These are phyloP conservation scores for Flaveria linearis DNA, from an alignment of 129 eudicot species.

Conservation along the genomic window DNA sequence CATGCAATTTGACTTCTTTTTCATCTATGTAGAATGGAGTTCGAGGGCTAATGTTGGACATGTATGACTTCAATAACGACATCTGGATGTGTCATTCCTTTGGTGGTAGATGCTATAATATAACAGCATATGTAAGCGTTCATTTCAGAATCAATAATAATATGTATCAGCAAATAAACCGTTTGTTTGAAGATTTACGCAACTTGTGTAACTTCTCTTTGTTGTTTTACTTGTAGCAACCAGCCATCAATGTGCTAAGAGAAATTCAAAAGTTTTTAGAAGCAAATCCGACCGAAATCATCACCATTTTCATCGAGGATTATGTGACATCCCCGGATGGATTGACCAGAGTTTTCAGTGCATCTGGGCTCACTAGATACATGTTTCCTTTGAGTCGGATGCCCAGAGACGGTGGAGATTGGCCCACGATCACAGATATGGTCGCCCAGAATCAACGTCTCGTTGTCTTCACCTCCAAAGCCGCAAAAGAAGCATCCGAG, in stretches of 20 bases:
- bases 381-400: conserved; percentile 71
- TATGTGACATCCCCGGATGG: conserved; percentile 70
- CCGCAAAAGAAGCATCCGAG: conserved; percentile 71
- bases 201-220: not conserved
- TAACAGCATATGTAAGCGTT: conserved; percentile 82
- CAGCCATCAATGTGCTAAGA: conserved; percentile 69
- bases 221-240: conserved; percentile 56
- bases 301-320: conserved; percentile 88
- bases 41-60: conserved; percentile 95
- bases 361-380: conserved; percentile 65
- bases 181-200: not conserved
- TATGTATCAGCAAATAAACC: too few species aligned
- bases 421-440: conserved; percentile 94
- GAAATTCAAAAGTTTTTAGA: conserved; percentile 67
- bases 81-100: conserved; percentile 95
- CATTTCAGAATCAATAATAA: too few species aligned
- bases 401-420: conserved; percentile 84
- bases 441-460: conserved; percentile 64
- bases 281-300: conserved; percentile 70
- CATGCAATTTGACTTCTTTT: conserved; percentile 2
- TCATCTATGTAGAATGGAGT: conserved; percentile 73
- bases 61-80: conserved; percentile 89
- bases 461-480: conserved; percentile 74
- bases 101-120: conserved; percentile 67
- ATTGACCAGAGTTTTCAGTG: conserved; percentile 60